These are phyloP conservation scores for Corrigiola litoralis DNA, from an alignment of 179 eudicot genomes.

Conservation along the genomic window DNA sequence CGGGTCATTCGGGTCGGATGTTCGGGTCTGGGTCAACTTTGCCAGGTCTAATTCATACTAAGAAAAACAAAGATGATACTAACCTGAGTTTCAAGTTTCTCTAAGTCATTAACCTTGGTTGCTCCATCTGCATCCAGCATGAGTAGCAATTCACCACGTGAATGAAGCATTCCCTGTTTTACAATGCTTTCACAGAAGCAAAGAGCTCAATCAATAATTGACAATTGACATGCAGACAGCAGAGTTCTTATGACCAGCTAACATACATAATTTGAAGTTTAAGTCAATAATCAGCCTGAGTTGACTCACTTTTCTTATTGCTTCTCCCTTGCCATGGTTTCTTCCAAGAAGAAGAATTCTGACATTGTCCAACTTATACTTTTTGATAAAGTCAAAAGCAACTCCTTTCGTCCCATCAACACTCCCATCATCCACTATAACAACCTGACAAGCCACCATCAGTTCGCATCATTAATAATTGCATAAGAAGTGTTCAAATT, in stretches of 20 bases:
- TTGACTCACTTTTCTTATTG: constrained; percentile 88
- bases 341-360: constrained; percentile 84
- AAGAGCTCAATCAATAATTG: constrained; percentile 49
- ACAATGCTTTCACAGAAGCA: constrained; percentile 78
- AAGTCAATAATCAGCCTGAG: constrained; percentile 4
- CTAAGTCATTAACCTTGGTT: constrained; percentile 80
- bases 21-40: no score
- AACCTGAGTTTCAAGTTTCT: constrained; percentile 95
- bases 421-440: constrained; percentile 97
- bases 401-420: constrained; percentile 75
- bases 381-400: constrained; percentile 80
- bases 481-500: neutral
- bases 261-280: neutral
- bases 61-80: constrained; percentile 6
- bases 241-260: constrained; percentile 13
- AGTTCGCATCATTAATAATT: neutral
- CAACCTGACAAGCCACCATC: constrained; percentile 45
- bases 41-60: no score
- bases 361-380: constrained; percentile 74
- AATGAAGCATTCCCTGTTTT: constrained; percentile 99
- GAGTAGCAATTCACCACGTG: constrained; percentile 88
- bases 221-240: neutral
- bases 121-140: constrained; percentile 99
- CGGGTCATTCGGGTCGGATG: no score
- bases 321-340: constrained; percentile 98